These are phyloP conservation scores for Grigorovia humatica DNA, from an alignment of 805 yeast species.

Conservation along the genomic window DNA sequence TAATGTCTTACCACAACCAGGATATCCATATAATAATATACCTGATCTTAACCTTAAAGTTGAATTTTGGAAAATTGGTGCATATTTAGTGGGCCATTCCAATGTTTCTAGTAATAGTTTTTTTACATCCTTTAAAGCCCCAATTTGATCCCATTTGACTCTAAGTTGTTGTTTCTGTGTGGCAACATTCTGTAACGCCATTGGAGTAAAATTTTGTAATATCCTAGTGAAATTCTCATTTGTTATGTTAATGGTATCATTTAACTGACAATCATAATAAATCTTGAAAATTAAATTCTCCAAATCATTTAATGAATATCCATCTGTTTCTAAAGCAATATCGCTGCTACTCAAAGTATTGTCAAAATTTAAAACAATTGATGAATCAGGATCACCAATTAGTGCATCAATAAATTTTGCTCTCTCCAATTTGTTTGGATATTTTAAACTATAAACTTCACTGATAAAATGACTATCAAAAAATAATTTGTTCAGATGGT, in stretches of 20 bases:
- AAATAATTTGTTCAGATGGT: slow-evolving; percentile 49
- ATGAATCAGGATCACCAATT: slow-evolving; percentile 9
- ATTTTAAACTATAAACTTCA: slow-evolving; percentile 43
- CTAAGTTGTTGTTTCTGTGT: slow-evolving; percentile 41
- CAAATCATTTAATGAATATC: slow-evolving; percentile 77
- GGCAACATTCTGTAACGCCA: slow-evolving; percentile 78
- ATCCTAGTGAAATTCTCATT: slow-evolving; percentile 39
- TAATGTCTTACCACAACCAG: slow-evolving; percentile 95
- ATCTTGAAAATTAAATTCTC: slow-evolving; percentile 62
- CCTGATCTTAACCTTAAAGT: slow-evolving; percentile 87
- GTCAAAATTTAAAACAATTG: neutral
- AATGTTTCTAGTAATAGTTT: slow-evolving; percentile 69
- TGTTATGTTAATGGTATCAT: neutral
- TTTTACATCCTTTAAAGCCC: slow-evolving; percentile 76
- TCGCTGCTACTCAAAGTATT: slow-evolving; percentile 36
- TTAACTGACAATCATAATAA: slow-evolving; percentile 36
- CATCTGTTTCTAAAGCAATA: slow-evolving; percentile 68
- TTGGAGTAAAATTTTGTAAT: slow-evolving; percentile 61
- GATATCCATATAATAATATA: slow-evolving; percentile 82
- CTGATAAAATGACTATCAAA: slow-evolving; percentile 64
- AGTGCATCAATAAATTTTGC: slow-evolving; percentile 36
- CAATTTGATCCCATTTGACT: slow-evolving; percentile 78
- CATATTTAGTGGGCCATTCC: slow-evolving; percentile 96
- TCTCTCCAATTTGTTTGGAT: slow-evolving; percentile 63
- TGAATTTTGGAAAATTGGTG: slow-evolving; percentile 85